phyloP scores from a whole-genome alignment of 352 stramenopile species.

The Thraustotheca clavata region DNA sequence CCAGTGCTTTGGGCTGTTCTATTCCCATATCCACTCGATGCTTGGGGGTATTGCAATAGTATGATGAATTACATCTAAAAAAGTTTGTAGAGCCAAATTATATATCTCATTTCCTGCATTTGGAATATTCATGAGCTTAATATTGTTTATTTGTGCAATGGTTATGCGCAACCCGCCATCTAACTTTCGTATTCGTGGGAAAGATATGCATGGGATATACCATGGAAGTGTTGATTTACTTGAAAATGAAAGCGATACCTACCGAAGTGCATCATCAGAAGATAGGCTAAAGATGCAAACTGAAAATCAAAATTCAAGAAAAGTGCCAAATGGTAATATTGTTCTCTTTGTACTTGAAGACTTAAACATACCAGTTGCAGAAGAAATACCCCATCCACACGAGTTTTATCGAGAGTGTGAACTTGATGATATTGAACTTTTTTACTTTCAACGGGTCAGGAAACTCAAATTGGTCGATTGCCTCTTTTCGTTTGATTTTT shows the following conservation, averaged over 20 bases:
- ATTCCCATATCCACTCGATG: constrained; percentile 39
- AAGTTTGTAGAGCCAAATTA: constrained; percentile 12
- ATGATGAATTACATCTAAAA: no score
- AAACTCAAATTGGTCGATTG: constrained; percentile 26
- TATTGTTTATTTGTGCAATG: constrained; percentile 36
- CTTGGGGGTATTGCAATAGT: constrained; percentile 34
- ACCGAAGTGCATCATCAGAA: not conserved
- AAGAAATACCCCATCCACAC: not conserved
- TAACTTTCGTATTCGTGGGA: constrained; percentile 33
- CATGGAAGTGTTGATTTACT: not conserved
- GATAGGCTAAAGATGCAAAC: no score
- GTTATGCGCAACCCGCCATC: constrained; percentile 39
- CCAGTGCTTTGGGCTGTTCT: constrained; percentile 50
- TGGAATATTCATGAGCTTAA: constrained; percentile 30
- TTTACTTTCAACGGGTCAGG: constrained; percentile 24
- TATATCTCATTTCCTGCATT: constrained; percentile 41
- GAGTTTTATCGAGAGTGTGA: constrained; percentile 7
- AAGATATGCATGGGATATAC: constrained; percentile 44
- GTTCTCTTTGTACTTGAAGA: constrained; percentile 5
- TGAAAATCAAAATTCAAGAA: no score
- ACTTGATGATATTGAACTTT: not conserved
- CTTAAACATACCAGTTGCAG: not conserved
- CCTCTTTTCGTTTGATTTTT: constrained; percentile 31
- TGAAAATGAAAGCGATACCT: not conserved
- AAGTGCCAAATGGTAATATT: not conserved